Evolutionary conservation across 2,329 filamentous ascomycete genomes (phyloP).

Genomic region (Alternaria infectoria): DNA sequence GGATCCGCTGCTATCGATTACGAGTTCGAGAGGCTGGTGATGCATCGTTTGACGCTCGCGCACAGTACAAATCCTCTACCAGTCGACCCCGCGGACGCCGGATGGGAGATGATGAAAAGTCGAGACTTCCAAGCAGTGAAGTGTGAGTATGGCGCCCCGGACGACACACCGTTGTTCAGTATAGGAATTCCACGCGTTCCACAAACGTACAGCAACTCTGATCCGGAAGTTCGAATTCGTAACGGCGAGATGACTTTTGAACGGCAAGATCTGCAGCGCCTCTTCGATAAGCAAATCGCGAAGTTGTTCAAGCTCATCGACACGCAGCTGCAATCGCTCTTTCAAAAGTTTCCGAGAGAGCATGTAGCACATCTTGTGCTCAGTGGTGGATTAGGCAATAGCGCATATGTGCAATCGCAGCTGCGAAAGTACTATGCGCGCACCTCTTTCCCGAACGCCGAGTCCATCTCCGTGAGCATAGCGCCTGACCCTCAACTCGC

Average conservation of each 20-base stretch:
- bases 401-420: conserved; percentile 49
- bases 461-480: conserved; percentile 38
- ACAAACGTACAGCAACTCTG: conserved; percentile 39
- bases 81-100: conserved; percentile 43
- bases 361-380: conserved; percentile 49
- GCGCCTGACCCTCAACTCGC: conserved; percentile 61
- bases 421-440: conserved; percentile 44
- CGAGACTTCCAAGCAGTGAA: conserved; percentile 51
- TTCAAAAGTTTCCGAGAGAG: conserved; percentile 36
- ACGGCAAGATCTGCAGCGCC: conserved; percentile 37
- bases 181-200: conserved; percentile 45
- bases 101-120: conserved; percentile 51
- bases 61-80: conserved; percentile 32
- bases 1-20: conserved; percentile 51
- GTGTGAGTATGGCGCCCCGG: conserved; percentile 49
- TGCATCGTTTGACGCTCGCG: conserved; percentile 36
- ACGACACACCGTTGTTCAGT: conserved; percentile 45
- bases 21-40: conserved; percentile 47
- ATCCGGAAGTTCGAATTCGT: conserved; percentile 38
- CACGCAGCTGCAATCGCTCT: conserved; percentile 38
- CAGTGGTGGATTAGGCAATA: conserved; percentile 53
- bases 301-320: conserved; percentile 47
- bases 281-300: conserved; percentile 48
- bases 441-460: conserved; percentile 30
- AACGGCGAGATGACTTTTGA: conserved; percentile 45